Conservation (phyloP, 2,329 filamentous ascomycete species). For the Xylariaceae sp. region DNA sequence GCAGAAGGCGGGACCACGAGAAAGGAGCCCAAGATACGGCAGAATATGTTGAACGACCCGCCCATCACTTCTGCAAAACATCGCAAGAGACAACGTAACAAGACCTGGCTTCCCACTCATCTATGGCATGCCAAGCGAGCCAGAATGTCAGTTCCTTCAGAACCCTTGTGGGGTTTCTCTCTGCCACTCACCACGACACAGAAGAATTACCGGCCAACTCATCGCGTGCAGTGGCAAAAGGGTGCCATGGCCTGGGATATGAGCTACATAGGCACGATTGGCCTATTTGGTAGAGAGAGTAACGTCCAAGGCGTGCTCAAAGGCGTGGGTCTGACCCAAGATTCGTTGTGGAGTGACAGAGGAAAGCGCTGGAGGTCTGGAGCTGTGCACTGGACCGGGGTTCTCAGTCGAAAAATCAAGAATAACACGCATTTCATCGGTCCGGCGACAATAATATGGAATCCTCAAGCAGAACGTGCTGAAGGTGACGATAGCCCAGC, state of each 20-base stretch:
- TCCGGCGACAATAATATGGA: conserved; percentile 74
- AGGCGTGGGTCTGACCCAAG: conserved; percentile 58
- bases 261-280: conserved; percentile 88
- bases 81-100: conserved; percentile 78
- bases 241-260: conserved; percentile 88
- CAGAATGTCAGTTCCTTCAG: conserved; percentile 74
- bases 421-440: conserved; percentile 58
- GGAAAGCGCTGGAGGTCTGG: conserved; percentile 67
- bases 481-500: conserved; percentile 16
- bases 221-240: conserved; percentile 70
- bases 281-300: conserved; percentile 62
- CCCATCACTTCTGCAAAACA: conserved; percentile 58
- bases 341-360: conserved; percentile 58
- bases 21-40: conserved; percentile 61
- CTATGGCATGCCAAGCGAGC: conserved; percentile 91
- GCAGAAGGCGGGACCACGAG: conserved; percentile 24
- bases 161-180: conserved; percentile 86
- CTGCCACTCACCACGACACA: conserved; percentile 80
- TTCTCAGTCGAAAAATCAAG: conserved; percentile 52
- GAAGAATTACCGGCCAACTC: conserved; percentile 84
- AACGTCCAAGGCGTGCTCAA: conserved; percentile 65
- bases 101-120: conserved; percentile 94
- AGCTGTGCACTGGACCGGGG: conserved; percentile 45
- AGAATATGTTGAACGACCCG: conserved; percentile 64
- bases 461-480: conserved; percentile 38